These are phyloP conservation scores for Cordyceps fumosorosea DNA, from an alignment of 2,329 filamentous ascomycete genomes.

Conservation along the genomic window DNA sequence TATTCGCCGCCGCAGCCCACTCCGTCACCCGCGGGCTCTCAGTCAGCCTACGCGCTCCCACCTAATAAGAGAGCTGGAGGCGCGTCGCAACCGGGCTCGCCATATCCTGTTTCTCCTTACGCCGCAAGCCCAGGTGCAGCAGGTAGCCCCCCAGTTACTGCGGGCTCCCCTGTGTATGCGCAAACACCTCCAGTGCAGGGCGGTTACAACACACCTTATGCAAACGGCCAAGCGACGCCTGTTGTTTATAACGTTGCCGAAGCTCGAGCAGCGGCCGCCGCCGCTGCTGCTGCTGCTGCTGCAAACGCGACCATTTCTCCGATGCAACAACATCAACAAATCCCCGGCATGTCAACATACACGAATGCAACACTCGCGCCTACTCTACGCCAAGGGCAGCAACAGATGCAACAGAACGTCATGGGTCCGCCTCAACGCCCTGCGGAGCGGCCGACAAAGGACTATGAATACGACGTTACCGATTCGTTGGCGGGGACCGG, in stretches of 20 bases:
- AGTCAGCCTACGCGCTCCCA: slow-evolving; percentile 51
- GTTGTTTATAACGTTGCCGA: slow-evolving; percentile 30
- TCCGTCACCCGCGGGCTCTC: slow-evolving; percentile 53
- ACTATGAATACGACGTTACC: slow-evolving; percentile 64
- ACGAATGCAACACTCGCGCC: slow-evolving; percentile 25
- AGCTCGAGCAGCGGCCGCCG: slow-evolving; percentile 20
- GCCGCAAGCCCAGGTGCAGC: slow-evolving; percentile 38
- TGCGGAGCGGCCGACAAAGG: slow-evolving; percentile 56
- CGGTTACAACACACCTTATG: slow-evolving; percentile 31
- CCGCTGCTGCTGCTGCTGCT: slow-evolving; percentile 28
- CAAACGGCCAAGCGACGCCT: slow-evolving; percentile 31
- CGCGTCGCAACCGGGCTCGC: slow-evolving; percentile 59
- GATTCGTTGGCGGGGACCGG: slow-evolving; percentile 81
- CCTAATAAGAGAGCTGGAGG: slow-evolving; percentile 64
- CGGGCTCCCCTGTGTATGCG: slow-evolving; percentile 30
- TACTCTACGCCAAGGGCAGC: slow-evolving; percentile 18
- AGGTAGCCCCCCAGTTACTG: slow-evolving; percentile 33
- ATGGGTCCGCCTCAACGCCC: slow-evolving; percentile 58
- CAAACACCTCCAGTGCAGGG: slow-evolving; percentile 26
- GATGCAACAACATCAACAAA: slow-evolving; percentile 27
- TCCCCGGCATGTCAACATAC: slow-evolving; percentile 21
- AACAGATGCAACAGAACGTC: slow-evolving; percentile 15
- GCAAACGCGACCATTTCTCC: slow-evolving; percentile 27
- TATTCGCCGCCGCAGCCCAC: slow-evolving; percentile 59
- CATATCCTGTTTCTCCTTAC: slow-evolving; percentile 49